Percentiles rank a stretch among this genome's conserved stretches.
Conservation (phyloP, 148 eudicot species). For the Arbutus unedo region DNA sequence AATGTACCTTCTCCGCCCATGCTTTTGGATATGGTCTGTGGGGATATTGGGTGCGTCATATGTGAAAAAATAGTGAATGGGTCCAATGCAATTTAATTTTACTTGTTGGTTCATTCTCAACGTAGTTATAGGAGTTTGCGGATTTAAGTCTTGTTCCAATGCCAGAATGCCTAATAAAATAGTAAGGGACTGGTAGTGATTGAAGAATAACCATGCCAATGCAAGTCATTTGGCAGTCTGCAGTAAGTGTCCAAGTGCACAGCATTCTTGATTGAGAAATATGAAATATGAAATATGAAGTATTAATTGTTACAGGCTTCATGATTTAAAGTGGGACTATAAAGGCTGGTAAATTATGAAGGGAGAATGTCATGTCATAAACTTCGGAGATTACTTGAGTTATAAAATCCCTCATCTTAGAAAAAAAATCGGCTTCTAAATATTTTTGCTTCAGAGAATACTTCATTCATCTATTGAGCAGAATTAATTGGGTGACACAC, state of each 20-base stretch:
- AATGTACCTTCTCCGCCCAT: no score
- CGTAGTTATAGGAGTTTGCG: not conserved
- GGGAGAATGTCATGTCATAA: not conserved
- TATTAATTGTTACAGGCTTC: not conserved
- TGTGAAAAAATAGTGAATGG: not conserved
- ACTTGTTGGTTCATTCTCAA: no score
- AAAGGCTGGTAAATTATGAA: not conserved
- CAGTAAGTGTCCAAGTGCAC: not conserved
- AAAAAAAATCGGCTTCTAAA: no score
- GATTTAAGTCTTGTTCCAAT: not conserved
- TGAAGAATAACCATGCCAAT: not conserved
- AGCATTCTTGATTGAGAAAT: not conserved
- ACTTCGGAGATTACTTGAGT: not conserved
- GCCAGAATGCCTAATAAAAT: not conserved
- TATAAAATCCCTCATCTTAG: not conserved
- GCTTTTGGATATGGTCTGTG: not conserved
- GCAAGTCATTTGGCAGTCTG: not conserved
- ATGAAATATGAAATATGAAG: no score
- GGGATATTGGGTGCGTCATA: not conserved
- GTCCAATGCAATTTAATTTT: not conserved
- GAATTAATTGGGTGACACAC: not conserved
- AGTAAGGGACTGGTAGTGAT: not conserved
- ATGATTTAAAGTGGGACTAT: not conserved
- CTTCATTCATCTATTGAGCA: not conserved
- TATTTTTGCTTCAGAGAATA: not conserved